Evolutionary conservation across 2,329 filamentous ascomycete genomes (phyloP).

Genomic region (Fusarium robinianum): DNA sequence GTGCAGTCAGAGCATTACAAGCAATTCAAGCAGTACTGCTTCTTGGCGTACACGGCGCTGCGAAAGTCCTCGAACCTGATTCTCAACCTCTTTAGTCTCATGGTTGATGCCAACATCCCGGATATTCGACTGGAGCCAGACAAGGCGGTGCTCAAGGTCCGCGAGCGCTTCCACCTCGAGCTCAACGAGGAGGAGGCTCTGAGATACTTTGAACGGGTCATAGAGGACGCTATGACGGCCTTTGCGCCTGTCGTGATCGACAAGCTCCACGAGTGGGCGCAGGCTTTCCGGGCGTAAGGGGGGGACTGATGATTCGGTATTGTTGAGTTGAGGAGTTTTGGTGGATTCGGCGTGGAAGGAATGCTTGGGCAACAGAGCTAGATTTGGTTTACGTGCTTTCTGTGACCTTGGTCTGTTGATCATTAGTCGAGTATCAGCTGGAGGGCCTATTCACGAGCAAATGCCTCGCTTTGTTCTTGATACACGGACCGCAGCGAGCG

Average conservation of each 20-base stretch:
- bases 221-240: slow-evolving; percentile 87
- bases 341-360: not conserved
- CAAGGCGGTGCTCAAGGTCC: slow-evolving; percentile 91
- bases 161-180: slow-evolving; percentile 91
- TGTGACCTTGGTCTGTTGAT: too few species aligned
- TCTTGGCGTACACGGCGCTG: slow-evolving; percentile 89
- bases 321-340: slow-evolving; percentile 1
- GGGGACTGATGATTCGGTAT: not conserved
- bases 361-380: too few species aligned
- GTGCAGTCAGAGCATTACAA: slow-evolving; percentile 78
- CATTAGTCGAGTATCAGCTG: too few species aligned
- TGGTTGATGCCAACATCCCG: slow-evolving; percentile 97
- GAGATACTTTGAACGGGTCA: slow-evolving; percentile 82
- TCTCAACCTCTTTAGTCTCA: slow-evolving; percentile 91
- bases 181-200: slow-evolving; percentile 92
- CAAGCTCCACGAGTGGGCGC: slow-evolving; percentile 89
- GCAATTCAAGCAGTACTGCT: slow-evolving; percentile 93
- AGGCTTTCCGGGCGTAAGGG: slow-evolving; percentile 80
- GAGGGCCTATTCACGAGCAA: too few species aligned
- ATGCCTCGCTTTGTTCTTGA: too few species aligned
- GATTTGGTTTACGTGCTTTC: too few species aligned
- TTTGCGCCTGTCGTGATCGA: slow-evolving; percentile 95
- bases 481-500: too few species aligned
- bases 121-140: slow-evolving; percentile 92
- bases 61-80: slow-evolving; percentile 90